These are phyloP conservation scores for Vicia villosa DNA, from an alignment of 306 rosid genomes.

Conservation along the genomic window DNA sequence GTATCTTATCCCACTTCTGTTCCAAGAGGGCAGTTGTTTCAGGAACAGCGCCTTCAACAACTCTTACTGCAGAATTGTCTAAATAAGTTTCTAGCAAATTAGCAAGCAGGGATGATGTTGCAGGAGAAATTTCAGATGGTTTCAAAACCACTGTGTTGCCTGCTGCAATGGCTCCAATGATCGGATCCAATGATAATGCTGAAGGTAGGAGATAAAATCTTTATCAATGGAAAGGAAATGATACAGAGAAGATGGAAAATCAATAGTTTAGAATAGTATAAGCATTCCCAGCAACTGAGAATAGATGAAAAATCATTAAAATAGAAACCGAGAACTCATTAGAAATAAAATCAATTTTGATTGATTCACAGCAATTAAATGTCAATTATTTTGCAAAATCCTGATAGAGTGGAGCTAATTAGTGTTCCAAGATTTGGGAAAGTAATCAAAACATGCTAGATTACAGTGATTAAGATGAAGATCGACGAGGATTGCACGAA, in stretches of 20 bases:
- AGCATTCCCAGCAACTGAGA: not conserved
- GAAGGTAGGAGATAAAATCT: slow-evolving; percentile 31
- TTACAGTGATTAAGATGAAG: not conserved
- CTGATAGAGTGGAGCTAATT: not conserved
- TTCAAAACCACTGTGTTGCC: slow-evolving; percentile 79
- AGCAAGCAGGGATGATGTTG: slow-evolving; percentile 62
- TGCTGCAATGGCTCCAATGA: slow-evolving; percentile 82
- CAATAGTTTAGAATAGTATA: slow-evolving; percentile 12
- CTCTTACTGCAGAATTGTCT: slow-evolving; percentile 68
- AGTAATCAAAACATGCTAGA: not conserved
- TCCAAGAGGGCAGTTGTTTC: slow-evolving; percentile 81
- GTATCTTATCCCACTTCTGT: slow-evolving; percentile 89
- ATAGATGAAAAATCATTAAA: too few relatives aligned
- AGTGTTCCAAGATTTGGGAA: not conserved
- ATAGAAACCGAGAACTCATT: not conserved
- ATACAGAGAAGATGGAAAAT: slow-evolving; percentile 6
- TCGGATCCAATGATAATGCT: slow-evolving; percentile 83
- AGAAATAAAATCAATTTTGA: not conserved
- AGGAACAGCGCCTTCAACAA: slow-evolving; percentile 74
- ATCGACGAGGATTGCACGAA: not conserved
- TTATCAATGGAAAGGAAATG: slow-evolving; percentile 26
- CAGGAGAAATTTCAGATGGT: slow-evolving; percentile 83
- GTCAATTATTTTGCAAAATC: not conserved
- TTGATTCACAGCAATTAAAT: not conserved
- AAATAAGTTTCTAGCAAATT: slow-evolving; percentile 53